A percentile compares a stretch with the other conserved stretches of the same genome.
These are phyloP conservation scores for Inga leiocalycina DNA, from an alignment of 306 rosid species.

Conservation along the genomic window DNA sequence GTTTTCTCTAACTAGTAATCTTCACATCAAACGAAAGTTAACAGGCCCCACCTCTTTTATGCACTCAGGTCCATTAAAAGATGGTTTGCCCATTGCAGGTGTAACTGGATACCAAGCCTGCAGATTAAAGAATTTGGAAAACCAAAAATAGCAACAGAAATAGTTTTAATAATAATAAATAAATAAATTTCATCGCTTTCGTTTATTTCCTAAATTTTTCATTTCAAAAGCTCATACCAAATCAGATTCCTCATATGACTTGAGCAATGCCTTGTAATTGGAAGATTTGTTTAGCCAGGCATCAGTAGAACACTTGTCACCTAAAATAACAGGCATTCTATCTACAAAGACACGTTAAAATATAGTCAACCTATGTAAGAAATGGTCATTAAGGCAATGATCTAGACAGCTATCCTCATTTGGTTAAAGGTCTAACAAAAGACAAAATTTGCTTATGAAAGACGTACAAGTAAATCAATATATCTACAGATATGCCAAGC, in stretches of 20 bases:
- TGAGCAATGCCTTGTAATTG: conserved; percentile 57
- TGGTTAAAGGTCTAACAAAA: not conserved
- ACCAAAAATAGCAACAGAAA: not conserved
- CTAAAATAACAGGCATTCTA: conserved; percentile 93
- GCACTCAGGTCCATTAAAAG: conserved; percentile 89
- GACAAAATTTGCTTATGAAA: not conserved
- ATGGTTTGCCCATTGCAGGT: conserved; percentile 79
- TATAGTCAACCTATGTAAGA: conserved; percentile 18
- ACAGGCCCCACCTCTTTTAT: conserved; percentile 65
- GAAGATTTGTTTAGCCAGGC: conserved; percentile 70
- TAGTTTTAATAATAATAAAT: not conserved
- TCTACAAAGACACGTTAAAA: conserved; percentile 48
- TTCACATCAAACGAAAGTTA: not conserved
- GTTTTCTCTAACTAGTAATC: not conserved
- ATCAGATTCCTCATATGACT: conserved; percentile 75
- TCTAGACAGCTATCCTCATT: conserved; percentile 6
- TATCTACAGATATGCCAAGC: not conserved
- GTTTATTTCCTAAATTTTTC: conserved; percentile 5
- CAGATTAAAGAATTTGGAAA: conserved; percentile 15
- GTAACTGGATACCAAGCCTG: conserved; percentile 92
- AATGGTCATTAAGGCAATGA: conserved; percentile 25
- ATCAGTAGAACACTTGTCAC: conserved; percentile 71
- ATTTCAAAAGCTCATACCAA: conserved; percentile 56
- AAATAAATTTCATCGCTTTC: not conserved
- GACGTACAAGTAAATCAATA: not conserved